Conservation (phyloP, 352 stramenopile species). For the Phytopythium delawarense region DNA sequence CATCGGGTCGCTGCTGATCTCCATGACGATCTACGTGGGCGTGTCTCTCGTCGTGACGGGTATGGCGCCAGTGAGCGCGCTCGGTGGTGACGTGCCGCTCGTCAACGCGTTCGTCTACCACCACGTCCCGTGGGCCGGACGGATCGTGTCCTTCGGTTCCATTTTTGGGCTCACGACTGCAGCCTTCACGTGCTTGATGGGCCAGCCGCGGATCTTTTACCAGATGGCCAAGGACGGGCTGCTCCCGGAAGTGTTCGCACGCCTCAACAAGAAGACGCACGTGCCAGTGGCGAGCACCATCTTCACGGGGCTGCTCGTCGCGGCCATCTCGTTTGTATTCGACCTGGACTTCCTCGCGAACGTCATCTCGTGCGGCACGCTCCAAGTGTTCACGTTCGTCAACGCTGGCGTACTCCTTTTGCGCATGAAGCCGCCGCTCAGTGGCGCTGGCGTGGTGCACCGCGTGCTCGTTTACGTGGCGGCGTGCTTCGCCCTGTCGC, state of each 20-base stretch:
- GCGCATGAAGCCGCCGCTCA: constrained; percentile 50
- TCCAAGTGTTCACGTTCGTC: constrained; percentile 93
- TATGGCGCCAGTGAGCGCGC: constrained; percentile 70
- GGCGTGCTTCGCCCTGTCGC: constrained; percentile 52
- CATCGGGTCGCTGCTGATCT: constrained; percentile 89
- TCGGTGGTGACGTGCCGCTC: constrained; percentile 74
- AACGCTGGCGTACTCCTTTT: constrained; percentile 88
- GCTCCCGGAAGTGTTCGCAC: constrained; percentile 58
- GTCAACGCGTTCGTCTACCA: constrained; percentile 84
- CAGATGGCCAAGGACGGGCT: constrained; percentile 88
- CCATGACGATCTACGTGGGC: constrained; percentile 87
- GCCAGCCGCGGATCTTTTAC: constrained; percentile 91
- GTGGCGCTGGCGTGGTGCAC: constrained; percentile 31
- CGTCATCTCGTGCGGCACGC: constrained; percentile 89
- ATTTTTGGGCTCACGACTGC: constrained; percentile 90
- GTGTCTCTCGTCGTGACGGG: constrained; percentile 89
- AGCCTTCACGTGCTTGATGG: constrained; percentile 91
- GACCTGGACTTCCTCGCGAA: constrained; percentile 90
- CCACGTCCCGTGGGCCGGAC: constrained; percentile 59
- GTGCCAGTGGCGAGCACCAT: constrained; percentile 83
- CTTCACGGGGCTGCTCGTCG: constrained; percentile 81
- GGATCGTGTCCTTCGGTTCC: constrained; percentile 89
- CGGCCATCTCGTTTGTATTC: constrained; percentile 82
- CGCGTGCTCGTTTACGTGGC: constrained; percentile 61
- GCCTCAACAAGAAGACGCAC: constrained; percentile 53